A percentile compares a stretch with the other conserved stretches of the same genome.
Evolutionary conservation across 352 stramenopile genomes (phyloP).

Genomic region (Globisporangium barbulae): DNA sequence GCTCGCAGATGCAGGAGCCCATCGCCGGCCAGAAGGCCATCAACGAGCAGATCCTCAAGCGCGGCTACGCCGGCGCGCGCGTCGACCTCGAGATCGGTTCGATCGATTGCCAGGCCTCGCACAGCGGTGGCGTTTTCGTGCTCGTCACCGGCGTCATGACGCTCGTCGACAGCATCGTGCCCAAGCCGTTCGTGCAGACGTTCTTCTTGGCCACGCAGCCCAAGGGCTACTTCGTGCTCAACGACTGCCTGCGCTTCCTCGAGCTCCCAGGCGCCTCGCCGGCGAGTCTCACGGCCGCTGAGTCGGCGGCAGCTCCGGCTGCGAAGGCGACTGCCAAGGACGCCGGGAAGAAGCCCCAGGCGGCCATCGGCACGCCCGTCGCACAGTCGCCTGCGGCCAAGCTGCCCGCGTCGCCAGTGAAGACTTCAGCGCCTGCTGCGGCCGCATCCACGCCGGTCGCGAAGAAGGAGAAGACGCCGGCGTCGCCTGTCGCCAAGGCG

Average conservation of each 20-base stretch:
- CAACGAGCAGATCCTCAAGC: slow-evolving; percentile 80
- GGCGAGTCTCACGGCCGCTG: slow-evolving; percentile 7
- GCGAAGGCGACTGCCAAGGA: slow-evolving; percentile 8
- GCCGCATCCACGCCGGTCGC: slow-evolving; percentile 34
- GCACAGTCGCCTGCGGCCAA: slow-evolving; percentile 20
- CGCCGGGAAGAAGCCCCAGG: slow-evolving; percentile 21
- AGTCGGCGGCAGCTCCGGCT: background rate
- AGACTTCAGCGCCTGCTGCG: slow-evolving; percentile 23
- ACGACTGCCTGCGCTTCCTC: slow-evolving; percentile 85
- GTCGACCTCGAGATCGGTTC: slow-evolving; percentile 81
- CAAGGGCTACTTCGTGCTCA: slow-evolving; percentile 88
- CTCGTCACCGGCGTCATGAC: slow-evolving; percentile 87
- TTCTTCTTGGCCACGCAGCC: slow-evolving; percentile 87
- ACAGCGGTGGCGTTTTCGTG: slow-evolving; percentile 71
- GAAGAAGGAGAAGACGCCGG: slow-evolving; percentile 37
- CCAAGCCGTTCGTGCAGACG: slow-evolving; percentile 84
- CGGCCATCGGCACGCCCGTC: slow-evolving; percentile 39
- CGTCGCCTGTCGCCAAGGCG: slow-evolving; percentile 25
- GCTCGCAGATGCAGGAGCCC: slow-evolving; percentile 78
- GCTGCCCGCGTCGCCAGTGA: slow-evolving; percentile 23
- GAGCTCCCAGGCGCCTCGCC: slow-evolving; percentile 40
- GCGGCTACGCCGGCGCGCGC: slow-evolving; percentile 68
- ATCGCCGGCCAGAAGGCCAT: slow-evolving; percentile 77
- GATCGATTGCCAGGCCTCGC: slow-evolving; percentile 83
- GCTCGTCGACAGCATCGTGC: slow-evolving; percentile 39